These are phyloP conservation scores for Achaetomium macrosporum DNA, from an alignment of 2,329 filamentous ascomycete genomes.

Conservation along the genomic window DNA sequence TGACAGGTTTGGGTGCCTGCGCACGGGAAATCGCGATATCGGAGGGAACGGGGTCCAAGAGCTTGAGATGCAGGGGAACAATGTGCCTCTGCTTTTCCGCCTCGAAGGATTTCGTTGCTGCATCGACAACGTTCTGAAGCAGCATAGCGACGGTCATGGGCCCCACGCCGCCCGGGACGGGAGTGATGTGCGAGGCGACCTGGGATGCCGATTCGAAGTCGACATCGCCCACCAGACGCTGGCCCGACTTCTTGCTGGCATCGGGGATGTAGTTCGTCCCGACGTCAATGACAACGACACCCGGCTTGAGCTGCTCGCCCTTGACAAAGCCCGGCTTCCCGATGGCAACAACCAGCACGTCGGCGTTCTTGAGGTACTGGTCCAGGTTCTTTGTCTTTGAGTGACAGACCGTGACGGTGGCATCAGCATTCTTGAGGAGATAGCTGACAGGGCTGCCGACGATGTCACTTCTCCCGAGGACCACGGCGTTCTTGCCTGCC, in stretches of 20 bases:
- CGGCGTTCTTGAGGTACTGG: constrained; percentile 71
- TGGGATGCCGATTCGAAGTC: constrained; percentile 80
- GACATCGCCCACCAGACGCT: constrained; percentile 90
- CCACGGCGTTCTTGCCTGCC: constrained; percentile 86
- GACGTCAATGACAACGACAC: constrained; percentile 93
- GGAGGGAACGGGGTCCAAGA: constrained; percentile 79
- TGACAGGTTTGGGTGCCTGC: constrained; percentile 89
- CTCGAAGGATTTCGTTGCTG: constrained; percentile 75
- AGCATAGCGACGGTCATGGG: constrained; percentile 99
- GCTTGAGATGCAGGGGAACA: constrained; percentile 74
- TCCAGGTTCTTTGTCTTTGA: constrained; percentile 73
- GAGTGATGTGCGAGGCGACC: constrained; percentile 89
- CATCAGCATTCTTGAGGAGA: constrained; percentile 88
- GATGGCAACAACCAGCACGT: constrained; percentile 88
- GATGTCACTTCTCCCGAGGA: constrained; percentile 92
- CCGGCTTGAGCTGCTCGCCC: constrained; percentile 91
- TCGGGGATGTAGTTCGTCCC: constrained; percentile 95
- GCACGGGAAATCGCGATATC: constrained; percentile 88
- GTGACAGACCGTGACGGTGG: constrained; percentile 94
- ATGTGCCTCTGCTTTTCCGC: constrained; percentile 75
- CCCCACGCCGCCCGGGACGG: constrained; percentile 91
- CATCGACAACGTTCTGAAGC: constrained; percentile 87
- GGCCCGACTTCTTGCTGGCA: constrained; percentile 81
- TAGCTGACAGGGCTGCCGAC: constrained; percentile 97
- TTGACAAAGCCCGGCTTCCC: constrained; percentile 83